A percentile compares a stretch with the other conserved stretches of the same genome.
Evolutionary conservation across 139 green algal genomes (phyloP).

Genomic region (Chlamydomonas sp.): DNA sequence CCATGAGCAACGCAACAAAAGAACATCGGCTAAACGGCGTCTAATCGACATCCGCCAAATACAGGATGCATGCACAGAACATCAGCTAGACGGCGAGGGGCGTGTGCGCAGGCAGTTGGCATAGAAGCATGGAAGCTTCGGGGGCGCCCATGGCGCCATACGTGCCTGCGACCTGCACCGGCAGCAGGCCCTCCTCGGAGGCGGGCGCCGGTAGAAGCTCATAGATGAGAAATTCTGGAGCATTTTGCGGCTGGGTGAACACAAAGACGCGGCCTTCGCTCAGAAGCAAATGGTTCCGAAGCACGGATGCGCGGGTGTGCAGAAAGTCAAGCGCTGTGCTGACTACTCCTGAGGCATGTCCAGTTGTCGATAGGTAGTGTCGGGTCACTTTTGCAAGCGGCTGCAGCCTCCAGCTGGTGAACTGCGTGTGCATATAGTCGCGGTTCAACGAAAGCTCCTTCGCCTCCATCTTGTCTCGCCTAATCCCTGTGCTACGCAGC

Average conservation of each 20-base stretch:
- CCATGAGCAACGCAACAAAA: constrained; percentile 5
- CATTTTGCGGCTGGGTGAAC: constrained; percentile 18
- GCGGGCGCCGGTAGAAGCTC: not conserved
- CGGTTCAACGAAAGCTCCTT: constrained; percentile 3
- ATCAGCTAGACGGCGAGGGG: too few relatives aligned
- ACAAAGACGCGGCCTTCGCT: constrained; percentile 43
- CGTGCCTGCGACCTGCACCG: constrained; percentile 21
- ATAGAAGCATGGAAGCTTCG: not conserved
- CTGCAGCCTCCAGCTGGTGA: constrained; percentile 19
- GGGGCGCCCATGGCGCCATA: not conserved
- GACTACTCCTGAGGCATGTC: not conserved
- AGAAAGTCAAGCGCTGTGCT: constrained; percentile 37
- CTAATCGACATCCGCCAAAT: too few relatives aligned
- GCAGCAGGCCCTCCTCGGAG: constrained; percentile 9
- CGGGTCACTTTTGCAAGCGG: not conserved
- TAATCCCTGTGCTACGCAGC: too few relatives aligned
- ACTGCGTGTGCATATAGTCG: constrained; percentile 12
- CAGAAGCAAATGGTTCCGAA: constrained; percentile 51
- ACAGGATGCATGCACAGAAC: too few relatives aligned
- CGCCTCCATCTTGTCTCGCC: not conserved
- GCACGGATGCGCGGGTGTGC: constrained; percentile 45
- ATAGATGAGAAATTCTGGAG: not conserved
- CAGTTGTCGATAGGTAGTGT: not conserved
- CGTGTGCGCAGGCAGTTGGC: not conserved
- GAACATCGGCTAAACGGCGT: too few relatives aligned